A percentile compares a stretch with the other conserved stretches of the same genome.
These are phyloP conservation scores for Silybum marianum DNA, from an alignment of 129 eudicot species.

Conservation along the genomic window DNA sequence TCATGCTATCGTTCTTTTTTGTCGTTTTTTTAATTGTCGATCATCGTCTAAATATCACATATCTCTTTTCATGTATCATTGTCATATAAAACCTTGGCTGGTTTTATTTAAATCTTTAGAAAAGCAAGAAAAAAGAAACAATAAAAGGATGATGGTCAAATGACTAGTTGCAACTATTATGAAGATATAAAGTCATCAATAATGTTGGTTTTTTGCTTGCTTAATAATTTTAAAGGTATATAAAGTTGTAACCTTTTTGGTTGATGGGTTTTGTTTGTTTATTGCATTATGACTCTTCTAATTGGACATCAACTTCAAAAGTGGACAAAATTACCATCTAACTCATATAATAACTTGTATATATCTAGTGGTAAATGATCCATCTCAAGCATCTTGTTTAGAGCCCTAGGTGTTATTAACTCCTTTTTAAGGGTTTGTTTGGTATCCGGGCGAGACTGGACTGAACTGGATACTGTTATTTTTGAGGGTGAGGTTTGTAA, in stretches of 20 bases:
- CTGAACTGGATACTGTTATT: too few species aligned
- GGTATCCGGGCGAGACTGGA: background rate
- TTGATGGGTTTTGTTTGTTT: conserved; percentile 17
- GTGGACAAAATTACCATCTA: background rate
- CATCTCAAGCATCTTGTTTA: background rate
- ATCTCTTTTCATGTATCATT: background rate
- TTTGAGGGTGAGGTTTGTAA: too few species aligned
- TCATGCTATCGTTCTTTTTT: background rate
- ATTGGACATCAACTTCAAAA: conserved; percentile 22
- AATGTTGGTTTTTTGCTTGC: conserved; percentile 29
- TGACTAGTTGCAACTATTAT: conserved; percentile 31
- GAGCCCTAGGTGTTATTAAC: background rate
- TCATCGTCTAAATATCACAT: background rate
- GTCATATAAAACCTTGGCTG: conserved; percentile 4
- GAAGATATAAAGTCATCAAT: conserved; percentile 44
- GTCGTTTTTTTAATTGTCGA: background rate
- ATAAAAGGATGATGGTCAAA: conserved; percentile 30
- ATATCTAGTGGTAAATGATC: background rate
- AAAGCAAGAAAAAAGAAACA: conserved; percentile 19
- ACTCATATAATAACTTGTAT: background rate
- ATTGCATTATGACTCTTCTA: conserved; percentile 29
- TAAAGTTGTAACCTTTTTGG: conserved; percentile 11
- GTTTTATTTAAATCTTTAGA: conserved; percentile 6
- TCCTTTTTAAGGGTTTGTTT: background rate
- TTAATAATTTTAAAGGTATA: conserved; percentile 36